Base-by-base conservation (phyloP, 2,329 filamentous ascomycete species). In the Arthrobotrys megalospora region DNA sequence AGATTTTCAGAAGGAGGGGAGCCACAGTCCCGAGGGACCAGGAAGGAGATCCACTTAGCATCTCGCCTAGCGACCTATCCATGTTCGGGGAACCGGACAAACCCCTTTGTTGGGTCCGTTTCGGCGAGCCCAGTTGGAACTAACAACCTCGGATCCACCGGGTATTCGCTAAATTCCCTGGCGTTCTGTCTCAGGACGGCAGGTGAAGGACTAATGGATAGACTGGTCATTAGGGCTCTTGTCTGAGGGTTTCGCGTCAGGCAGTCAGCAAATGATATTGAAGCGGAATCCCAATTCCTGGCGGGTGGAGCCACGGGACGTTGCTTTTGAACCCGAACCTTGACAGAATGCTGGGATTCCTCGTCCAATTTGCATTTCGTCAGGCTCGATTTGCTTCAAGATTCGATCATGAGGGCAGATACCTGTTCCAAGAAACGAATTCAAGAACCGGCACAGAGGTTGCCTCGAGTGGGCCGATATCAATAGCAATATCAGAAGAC, bases 81-180 rank as follows among this genome's bases (percentile, higher is more conserved):
- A 71, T 77, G 73, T 48, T 41, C 73, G 73, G 73, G 73, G 73
- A 77, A 77, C 66, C 73, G 73, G 73, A 70, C 66, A 68, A 71
- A 70, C 73, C 73, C 73, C 73, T 77, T 71, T 71, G 73, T 68
- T 77, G 73, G 73, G 73, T 77, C 73, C 43, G 64, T 69, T 77
- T 77, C 66, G 73, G 53, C 55, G 66, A 69, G 65, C 65, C 52
- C 65, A 69, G 65, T 58, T 60, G 10, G 47, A 24, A 32, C 34
- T 58, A 63, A 47, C 55, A 50, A 43, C 21, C 34, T 60, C 63
- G 50, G 62, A 68, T 70, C 50, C 50, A 47, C 43, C 28, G 41
- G 58, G 47, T 48, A 47, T 50, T 77, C 66, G 66, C 73, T 67
- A 77, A 77, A 47, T 55, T 41, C 41, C 47, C 41, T 38, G 66